Evolutionary conservation across 2,329 filamentous ascomycete genomes (phyloP), one percentile per base, ranked within the genome.

Genomic region (Fusarium pininemorale): DNA sequence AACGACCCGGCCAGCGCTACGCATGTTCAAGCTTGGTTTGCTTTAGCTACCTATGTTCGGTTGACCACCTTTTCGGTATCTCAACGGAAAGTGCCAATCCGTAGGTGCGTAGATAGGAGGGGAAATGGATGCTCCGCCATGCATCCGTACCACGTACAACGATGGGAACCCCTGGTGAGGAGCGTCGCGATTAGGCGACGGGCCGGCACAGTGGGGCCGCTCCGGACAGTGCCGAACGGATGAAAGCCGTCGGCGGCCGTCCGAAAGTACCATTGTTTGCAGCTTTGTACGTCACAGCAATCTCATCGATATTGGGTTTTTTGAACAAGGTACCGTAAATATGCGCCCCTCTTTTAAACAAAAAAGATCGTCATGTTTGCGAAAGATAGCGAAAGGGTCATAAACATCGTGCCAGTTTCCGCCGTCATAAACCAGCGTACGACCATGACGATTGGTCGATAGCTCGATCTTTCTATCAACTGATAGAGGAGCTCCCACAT

Each of bases 131-230:
- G 26, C 26, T 41, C 30, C 35, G 22, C 35, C 18, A 66, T 37
- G 30, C 35, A 55, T 55, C 35, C 24, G 20, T 28, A 22, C 24
- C 39, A 16, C 35, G 35, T 28, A 20, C 22, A 35, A 41, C 20
- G 44, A 28, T 32, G 30, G 50, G 28, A 48, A 48, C 42, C n/a
- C n/a, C 32, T 15, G n/a, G 44, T 41, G 15, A n/a, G 28, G 42
- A 50, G 24, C 51, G n/a, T 59, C 54, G 50, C 53, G 24, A 44
- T 41, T 53, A 61, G 45, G 22, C 45, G 57, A 42, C 58, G 54
- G 55, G 28, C 67, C 71, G 68, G 63, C 47, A 24, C 35, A 44
- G 72, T 72, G 72, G 72, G 72, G 72, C 72, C 72, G 72, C 44
- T 32, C 68, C 59, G 72, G 72, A 58, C 51, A 48, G 42, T 58